A percentile compares a stretch with the other conserved stretches of the same genome.
Evolutionary conservation across 352 stramenopile species (phyloP).

Genomic region (Hyaloperonospora arabidopsidis): DNA sequence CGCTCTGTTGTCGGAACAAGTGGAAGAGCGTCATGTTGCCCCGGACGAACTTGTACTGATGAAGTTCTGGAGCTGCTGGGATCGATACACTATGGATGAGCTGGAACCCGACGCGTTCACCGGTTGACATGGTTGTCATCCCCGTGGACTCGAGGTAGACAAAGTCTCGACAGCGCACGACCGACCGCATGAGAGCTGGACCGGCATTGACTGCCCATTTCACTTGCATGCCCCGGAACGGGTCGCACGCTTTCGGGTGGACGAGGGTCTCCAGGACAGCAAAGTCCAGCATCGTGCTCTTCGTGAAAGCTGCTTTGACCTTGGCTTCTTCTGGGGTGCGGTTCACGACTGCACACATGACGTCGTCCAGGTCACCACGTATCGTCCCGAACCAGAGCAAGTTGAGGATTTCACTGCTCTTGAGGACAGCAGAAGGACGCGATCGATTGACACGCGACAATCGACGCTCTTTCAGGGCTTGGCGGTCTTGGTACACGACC

Average conservation of each 20-base stretch:
- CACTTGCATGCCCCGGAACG: slow-evolving; percentile 37
- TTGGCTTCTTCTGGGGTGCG: slow-evolving; percentile 22
- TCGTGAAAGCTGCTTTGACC: slow-evolving; percentile 29
- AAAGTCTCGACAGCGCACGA: slow-evolving; percentile 49
- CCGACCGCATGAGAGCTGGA: slow-evolving; percentile 30
- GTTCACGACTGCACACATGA: slow-evolving; percentile 33
- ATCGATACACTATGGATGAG: slow-evolving; percentile 30
- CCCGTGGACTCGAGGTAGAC: slow-evolving; percentile 49
- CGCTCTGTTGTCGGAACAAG: slow-evolving; percentile 39
- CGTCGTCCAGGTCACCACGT: slow-evolving; percentile 30
- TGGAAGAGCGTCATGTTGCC: slow-evolving; percentile 44
- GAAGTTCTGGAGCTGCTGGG: slow-evolving; percentile 23
- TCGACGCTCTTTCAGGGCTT: slow-evolving; percentile 17
- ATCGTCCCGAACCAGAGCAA: slow-evolving; percentile 37
- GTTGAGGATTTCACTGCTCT: slow-evolving; percentile 19
- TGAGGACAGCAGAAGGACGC: neutral
- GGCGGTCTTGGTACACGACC: slow-evolving; percentile 31
- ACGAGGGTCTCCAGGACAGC: slow-evolving; percentile 35
- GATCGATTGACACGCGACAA: slow-evolving; percentile 17
- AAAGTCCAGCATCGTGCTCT: slow-evolving; percentile 38
- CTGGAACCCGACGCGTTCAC: slow-evolving; percentile 39
- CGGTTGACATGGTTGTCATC: slow-evolving; percentile 28
- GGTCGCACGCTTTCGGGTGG: slow-evolving; percentile 28
- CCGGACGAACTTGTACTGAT: slow-evolving; percentile 37
- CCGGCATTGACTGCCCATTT: slow-evolving; percentile 53